A percentile compares a stretch with the other conserved stretches of the same genome.
Evolutionary conservation across 192 early-diverging fungal genomes (phyloP).

Genomic region (Pecoramyces ruminantium): DNA sequence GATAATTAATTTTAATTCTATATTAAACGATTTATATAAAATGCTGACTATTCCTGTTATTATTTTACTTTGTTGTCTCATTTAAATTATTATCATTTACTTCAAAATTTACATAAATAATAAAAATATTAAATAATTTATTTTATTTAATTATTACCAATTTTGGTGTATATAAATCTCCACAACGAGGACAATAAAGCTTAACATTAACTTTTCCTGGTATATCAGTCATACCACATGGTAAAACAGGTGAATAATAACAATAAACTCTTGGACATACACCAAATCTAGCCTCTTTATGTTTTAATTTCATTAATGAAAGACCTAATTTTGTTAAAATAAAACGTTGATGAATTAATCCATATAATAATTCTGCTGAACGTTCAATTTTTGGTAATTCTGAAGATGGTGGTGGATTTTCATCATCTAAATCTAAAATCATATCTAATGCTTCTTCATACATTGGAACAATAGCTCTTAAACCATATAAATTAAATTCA

Average conservation of each 20-base stretch:
- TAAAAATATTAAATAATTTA: too few relatives aligned
- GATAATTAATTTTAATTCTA: too few relatives aligned
- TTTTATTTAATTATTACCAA: too few relatives aligned
- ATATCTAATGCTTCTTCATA: conserved; percentile 87
- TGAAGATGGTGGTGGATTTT: conserved; percentile 4
- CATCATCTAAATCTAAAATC: conserved; percentile 77
- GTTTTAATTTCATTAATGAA: conserved; percentile 54
- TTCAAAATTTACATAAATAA: too few relatives aligned
- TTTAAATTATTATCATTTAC: too few relatives aligned
- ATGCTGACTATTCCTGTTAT: too few relatives aligned
- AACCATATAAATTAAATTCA: conserved; percentile 92
- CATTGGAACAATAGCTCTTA: conserved; percentile 57
- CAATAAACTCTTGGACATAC: conserved; percentile 56
- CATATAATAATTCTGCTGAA: conserved; percentile 82
- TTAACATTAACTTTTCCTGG: conserved; percentile 51
- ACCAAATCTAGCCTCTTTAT: conserved; percentile 60
- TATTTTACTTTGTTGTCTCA: too few relatives aligned
- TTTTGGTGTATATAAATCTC: too few relatives aligned
- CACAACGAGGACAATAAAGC: conserved; percentile 32
- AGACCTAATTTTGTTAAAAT: conserved; percentile 76
- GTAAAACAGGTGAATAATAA: conserved; percentile 35
- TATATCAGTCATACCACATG: conserved; percentile 53
- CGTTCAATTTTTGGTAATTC: conserved; percentile 61
- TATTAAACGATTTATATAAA: too few relatives aligned
- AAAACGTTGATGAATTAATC: conserved; percentile 83